Percentiles rank a stretch among this genome's conserved stretches.
Conservation (phyloP, 208 protist species). For the Willaertia magna region DNA sequence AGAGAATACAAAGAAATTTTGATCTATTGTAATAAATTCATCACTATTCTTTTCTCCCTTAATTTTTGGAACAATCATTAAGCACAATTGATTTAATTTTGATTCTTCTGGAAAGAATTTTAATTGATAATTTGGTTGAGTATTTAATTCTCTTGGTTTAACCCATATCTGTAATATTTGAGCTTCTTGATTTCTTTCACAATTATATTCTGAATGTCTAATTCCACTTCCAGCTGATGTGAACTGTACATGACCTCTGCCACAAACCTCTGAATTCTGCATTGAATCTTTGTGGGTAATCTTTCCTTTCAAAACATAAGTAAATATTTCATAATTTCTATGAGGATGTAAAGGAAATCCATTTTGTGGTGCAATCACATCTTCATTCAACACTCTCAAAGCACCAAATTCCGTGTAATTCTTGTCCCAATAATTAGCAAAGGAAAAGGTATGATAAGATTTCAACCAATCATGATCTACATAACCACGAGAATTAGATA, state of each 20-base stretch:
- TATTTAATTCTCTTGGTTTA: not conserved
- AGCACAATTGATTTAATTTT: not conserved
- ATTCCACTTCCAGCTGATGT: constrained; percentile 30
- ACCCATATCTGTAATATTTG: constrained; percentile 32
- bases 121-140: not conserved
- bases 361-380: constrained; percentile 8
- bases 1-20: not conserved
- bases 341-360: constrained; percentile 29
- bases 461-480: constrained; percentile 30
- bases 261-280: constrained; percentile 17
- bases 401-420: constrained; percentile 6
- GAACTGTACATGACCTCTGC: constrained; percentile 26
- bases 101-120: not conserved
- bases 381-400: constrained; percentile 30
- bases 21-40: not conserved
- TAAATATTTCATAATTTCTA: constrained; percentile 32
- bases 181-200: not conserved
- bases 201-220: constrained; percentile 24
- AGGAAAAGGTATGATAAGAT: constrained; percentile 34
- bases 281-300: constrained; percentile 22
- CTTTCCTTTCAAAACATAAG: constrained; percentile 25
- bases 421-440: constrained; percentile 23
- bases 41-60: not conserved
- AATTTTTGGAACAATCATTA: not conserved
- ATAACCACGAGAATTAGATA: not conserved